Conservation (phyloP, 2,329 filamentous ascomycete species). For the Colletotrichum salicis region DNA sequence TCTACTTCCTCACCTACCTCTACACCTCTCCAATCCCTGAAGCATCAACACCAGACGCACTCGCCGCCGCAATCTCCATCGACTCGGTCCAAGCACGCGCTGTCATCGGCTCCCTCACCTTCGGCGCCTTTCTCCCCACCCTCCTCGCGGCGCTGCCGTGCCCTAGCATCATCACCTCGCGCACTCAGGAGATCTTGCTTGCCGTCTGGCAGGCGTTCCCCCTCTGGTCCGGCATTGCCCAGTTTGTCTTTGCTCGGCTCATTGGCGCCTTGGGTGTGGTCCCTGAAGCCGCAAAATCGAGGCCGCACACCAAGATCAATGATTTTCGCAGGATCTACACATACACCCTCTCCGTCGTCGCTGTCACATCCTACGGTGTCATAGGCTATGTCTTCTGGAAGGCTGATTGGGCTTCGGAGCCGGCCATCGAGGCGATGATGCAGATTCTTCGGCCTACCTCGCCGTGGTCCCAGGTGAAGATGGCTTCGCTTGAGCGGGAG, state of each 20-base stretch:
- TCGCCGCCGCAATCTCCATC: conserved; percentile 32
- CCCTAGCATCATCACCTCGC: conserved; percentile 29
- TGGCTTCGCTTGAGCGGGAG: conserved; percentile 31
- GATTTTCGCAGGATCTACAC: conserved; percentile 32
- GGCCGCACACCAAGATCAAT: neutral
- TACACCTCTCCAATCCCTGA: conserved; percentile 37
- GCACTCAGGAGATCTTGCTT: conserved; percentile 36
- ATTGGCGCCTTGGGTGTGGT: neutral
- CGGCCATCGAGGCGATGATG: neutral
- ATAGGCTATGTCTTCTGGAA: conserved; percentile 19
- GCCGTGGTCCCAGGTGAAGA: neutral
- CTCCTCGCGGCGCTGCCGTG: conserved; percentile 34
- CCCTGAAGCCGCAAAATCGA: neutral
- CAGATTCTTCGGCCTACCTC: conserved; percentile 31
- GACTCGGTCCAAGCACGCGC: conserved; percentile 26
- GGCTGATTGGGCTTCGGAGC: neutral
- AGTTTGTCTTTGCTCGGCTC: conserved; percentile 23
- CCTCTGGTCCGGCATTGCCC: conserved; percentile 32
- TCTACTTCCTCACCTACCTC: conserved; percentile 39
- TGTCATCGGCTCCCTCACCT: conserved; percentile 26
- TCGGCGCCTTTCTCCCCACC: conserved; percentile 38
- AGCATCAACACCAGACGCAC: neutral
- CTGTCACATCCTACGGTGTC: conserved; percentile 17
- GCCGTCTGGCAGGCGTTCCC: conserved; percentile 41
- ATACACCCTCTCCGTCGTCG: conserved; percentile 13